Evolutionary conservation across 306 rosid genomes (phyloP), one percentile per base, ranked within the genome.

Genomic region (Sphenostylis stenocarpa): DNA sequence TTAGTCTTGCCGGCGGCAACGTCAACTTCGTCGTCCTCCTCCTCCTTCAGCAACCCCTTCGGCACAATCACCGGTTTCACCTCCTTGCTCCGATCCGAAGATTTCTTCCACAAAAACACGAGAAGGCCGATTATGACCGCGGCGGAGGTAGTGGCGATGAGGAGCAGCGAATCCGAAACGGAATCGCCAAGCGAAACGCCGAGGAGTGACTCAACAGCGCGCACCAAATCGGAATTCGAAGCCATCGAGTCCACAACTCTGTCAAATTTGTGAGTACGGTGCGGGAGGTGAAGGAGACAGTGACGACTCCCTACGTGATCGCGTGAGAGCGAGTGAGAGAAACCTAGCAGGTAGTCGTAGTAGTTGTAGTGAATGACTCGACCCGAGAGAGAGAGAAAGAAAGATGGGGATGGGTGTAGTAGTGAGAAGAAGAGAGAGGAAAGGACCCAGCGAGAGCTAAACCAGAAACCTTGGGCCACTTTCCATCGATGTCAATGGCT

Each of bases 151-250:
- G 95, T 86, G 1, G 63, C 84, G 43, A 89, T 67, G 75, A 89
- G 70, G 20, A 89, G 60, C 60, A 64, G 44, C 68, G 90, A 83
- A 85, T 89, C 97, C 67, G 94, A 75, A 28, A 85, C 87, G 61
- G 93, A 89, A 60, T 77, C 93, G 0, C 87, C 90, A 20, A 91
- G 85, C n/a, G 92, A 88, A 70, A 91, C 75, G 80, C 97, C 95
- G 1, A 91, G 84, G 52, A 70, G 55, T 51, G 95, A 84, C 75
- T 88, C 97, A 19, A 91, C 75, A 12, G 55, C 73, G 16, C 86
- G 86, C 1, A 91, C 90, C 81, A 90, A 81, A 70, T 84, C 93
- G 72, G 86, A 89, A 80, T 76, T 80, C 48, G 97, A 89, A 77
- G 84, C 48, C 84, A 87, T 81, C 61, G 79, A 78, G 76, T 83